Base-by-base conservation (phyloP, 441 rosid species). In the Bocquillonia castaneifolia region DNA sequence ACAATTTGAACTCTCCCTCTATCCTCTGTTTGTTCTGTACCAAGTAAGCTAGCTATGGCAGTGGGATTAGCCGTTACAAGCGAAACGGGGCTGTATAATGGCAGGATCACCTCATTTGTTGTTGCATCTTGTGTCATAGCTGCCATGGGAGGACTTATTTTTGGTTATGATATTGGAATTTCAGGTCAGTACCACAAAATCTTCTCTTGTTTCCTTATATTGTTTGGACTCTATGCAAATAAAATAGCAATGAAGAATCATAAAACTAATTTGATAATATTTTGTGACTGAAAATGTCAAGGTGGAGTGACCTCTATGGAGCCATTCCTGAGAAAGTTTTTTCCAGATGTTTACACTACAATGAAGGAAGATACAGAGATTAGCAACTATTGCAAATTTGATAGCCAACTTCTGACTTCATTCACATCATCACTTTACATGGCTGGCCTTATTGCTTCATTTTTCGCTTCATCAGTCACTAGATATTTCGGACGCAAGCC, bases 351-450 rank as follows among this genome's bases (percentile, higher is more conserved):
- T 51, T 66, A 83, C 37, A 71, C 26, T 2, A 86, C 72, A 60
- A 75, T 57, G 78, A 84, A 84, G 56, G 77, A 81, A 22, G 85
- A 76, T 59, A 80, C 85, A 29, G 74, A 80, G 39, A 76, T 81
- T n/a, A 84, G 85, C 68, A 80, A 85, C 44, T 88, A 84, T 53
- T 87, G 93, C 56, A 51, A 81, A 26, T 89, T 84, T 55, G 80
- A 89, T 34, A 92, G 92, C 65, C 83, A 85, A 59, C 72, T 78
- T 32, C 63, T 90, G 28, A 90, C 93, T 22, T 70, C 89, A 0
- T 90, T 90, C 79, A 87, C 95, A 2, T 92, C 93, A 5, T 90
- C 95, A 1, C 87, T 90, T 34, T 90, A 85, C 71, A 51, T 88
- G 1, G 92, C 95, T 22, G 93, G 95, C 25, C 74, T 90, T 60